Evolutionary conservation across 2,329 filamentous ascomycete genomes (phyloP).

Genomic region (Monosporascus cannonballus): DNA sequence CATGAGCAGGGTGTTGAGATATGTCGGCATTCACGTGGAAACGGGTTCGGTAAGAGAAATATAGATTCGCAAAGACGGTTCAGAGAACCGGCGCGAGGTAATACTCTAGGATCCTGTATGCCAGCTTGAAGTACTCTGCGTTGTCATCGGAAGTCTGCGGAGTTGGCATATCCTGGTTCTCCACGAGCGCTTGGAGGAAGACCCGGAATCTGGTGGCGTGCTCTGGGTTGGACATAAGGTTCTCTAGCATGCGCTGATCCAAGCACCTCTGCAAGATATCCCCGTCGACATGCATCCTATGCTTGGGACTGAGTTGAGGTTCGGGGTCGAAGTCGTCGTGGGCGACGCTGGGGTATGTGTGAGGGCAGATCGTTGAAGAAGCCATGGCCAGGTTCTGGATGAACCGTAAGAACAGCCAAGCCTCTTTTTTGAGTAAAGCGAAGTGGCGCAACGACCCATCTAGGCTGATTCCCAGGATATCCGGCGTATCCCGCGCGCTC

Average conservation of each 20-base stretch:
- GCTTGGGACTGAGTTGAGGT: slow-evolving; percentile 33
- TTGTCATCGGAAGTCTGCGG: slow-evolving; percentile 22
- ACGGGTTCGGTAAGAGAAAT: background rate
- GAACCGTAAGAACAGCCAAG: slow-evolving; percentile 65
- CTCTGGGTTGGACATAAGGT: slow-evolving; percentile 35
- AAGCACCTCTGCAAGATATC: slow-evolving; percentile 55
- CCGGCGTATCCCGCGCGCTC: slow-evolving; percentile 37
- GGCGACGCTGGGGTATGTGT: slow-evolving; percentile 24
- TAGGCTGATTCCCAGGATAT: slow-evolving; percentile 59
- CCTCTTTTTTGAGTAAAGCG: slow-evolving; percentile 52
- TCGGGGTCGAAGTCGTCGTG: slow-evolving; percentile 26
- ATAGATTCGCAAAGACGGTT: background rate
- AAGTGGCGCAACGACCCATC: slow-evolving; percentile 68
- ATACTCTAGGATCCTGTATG: slow-evolving; percentile 49
- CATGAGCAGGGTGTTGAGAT: no score
- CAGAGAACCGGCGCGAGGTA: slow-evolving; percentile 46
- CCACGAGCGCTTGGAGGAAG: slow-evolving; percentile 44
- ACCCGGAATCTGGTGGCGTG: slow-evolving; percentile 21
- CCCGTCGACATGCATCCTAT: slow-evolving; percentile 60
- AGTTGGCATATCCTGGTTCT: slow-evolving; percentile 32
- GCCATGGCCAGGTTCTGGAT: slow-evolving; percentile 61
- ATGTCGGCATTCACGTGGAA: no score
- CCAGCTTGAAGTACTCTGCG: slow-evolving; percentile 38
- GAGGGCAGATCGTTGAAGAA: slow-evolving; percentile 43
- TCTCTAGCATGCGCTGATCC: slow-evolving; percentile 38